A percentile compares a stretch with the other conserved stretches of the same genome.
Evolutionary conservation across 108 stramenopile genomes (phyloP).

Genomic region (Cylindrotheca closterium): DNA sequence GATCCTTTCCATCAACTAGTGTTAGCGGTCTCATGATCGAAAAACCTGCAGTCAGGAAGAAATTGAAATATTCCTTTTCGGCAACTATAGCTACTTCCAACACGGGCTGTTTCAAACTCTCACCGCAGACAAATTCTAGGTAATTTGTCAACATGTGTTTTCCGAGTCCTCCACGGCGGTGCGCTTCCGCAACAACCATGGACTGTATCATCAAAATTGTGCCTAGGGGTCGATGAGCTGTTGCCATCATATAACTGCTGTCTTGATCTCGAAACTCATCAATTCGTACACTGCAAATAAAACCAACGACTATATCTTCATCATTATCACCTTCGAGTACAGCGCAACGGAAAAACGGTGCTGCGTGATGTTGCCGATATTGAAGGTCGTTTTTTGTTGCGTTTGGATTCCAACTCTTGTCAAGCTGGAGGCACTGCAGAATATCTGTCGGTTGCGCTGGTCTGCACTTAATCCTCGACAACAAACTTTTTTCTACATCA

Average conservation of each 20-base stretch:
- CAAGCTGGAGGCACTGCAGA: slow-evolving; percentile 54
- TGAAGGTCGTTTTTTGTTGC: slow-evolving; percentile 77
- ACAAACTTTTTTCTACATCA: slow-evolving; percentile 8
- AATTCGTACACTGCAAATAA: slow-evolving; percentile 78
- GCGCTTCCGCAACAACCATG: slow-evolving; percentile 65
- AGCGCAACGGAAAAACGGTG: slow-evolving; percentile 80
- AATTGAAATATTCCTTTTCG: slow-evolving; percentile 65
- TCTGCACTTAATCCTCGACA: slow-evolving; percentile 40
- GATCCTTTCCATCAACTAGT: slow-evolving; percentile 55
- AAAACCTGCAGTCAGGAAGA: slow-evolving; percentile 87
- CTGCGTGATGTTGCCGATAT: slow-evolving; percentile 88
- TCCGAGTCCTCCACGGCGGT: slow-evolving; percentile 57
- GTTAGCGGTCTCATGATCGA: slow-evolving; percentile 58
- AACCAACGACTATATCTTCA: slow-evolving; percentile 64
- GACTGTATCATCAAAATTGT: slow-evolving; percentile 85
- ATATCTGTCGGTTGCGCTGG: slow-evolving; percentile 75
- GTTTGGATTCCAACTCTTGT: slow-evolving; percentile 24
- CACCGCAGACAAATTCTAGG: slow-evolving; percentile 33
- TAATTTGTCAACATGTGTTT: slow-evolving; percentile 71
- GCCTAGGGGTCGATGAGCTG: slow-evolving; percentile 63
- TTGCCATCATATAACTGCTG: slow-evolving; percentile 53
- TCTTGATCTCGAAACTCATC: slow-evolving; percentile 9
- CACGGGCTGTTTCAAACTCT: slow-evolving; percentile 41
- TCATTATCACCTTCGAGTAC: slow-evolving; percentile 50
- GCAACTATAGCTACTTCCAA: slow-evolving; percentile 61